These are phyloP conservation scores for Phaeotremella skinneri DNA, from an alignment of 768 basidiomycete genomes.

Conservation along the genomic window DNA sequence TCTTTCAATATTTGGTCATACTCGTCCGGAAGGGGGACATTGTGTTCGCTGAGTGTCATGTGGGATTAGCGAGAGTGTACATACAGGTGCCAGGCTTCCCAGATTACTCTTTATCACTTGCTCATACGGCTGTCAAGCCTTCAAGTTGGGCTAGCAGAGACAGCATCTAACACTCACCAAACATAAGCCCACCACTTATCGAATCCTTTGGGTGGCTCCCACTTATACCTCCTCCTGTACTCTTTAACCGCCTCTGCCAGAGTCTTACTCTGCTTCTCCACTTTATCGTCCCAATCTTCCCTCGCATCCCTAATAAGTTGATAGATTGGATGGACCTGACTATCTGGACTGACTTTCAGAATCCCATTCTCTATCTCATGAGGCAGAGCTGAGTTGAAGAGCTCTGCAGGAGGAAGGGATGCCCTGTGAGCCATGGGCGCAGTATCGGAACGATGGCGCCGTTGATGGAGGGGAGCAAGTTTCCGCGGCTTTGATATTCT, in stretches of 20 bases:
- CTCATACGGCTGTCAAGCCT: no score
- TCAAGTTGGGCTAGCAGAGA: background rate
- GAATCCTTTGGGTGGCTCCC: constrained; percentile 45
- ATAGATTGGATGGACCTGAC: constrained; percentile 46
- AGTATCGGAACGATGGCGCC: background rate
- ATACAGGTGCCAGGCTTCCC: no score
- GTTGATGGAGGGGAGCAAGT: background rate
- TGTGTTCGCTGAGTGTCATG: constrained; percentile 27
- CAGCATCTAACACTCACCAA: constrained; percentile 32
- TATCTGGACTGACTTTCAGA: constrained; percentile 39
- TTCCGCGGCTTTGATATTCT: background rate
- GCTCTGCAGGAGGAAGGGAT: constrained; percentile 3
- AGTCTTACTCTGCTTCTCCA: constrained; percentile 35
- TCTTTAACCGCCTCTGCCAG: constrained; percentile 39
- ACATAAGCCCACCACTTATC: constrained; percentile 49
- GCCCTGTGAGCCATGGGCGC: constrained; percentile 1
- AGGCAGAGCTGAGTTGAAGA: constrained; percentile 8
- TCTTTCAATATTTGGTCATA: constrained; percentile 44
- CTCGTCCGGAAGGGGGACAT: constrained; percentile 45
- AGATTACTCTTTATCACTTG: no score
- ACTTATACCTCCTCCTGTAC: constrained; percentile 38
- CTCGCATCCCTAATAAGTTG: constrained; percentile 45
- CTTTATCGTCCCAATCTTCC: constrained; percentile 42
- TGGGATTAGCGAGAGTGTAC: no score
- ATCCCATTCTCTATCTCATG: constrained; percentile 36